Percentiles rank a stretch among this genome's conserved stretches.
Conservation (phyloP, 345 rosid genomes). For the Bruguiera gymnorhiza region DNA sequence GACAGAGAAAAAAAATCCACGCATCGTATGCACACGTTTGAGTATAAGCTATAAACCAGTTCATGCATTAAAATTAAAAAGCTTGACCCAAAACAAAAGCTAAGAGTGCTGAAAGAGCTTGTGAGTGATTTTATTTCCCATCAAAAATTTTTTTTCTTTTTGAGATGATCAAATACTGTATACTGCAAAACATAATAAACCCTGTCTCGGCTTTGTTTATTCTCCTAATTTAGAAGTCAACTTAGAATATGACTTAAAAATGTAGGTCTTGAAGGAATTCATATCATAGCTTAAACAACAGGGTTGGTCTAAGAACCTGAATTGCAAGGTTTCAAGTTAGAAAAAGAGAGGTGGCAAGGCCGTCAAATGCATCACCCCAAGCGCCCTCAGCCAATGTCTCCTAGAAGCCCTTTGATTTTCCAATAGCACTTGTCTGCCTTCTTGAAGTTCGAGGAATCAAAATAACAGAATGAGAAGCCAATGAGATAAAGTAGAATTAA, state of each 20-base stretch:
- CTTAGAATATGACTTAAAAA: not conserved
- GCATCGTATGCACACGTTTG: too few species aligned
- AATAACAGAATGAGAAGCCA: too few species aligned
- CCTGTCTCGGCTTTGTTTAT: constrained; percentile 4
- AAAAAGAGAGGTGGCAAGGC: constrained; percentile 87
- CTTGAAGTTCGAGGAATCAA: constrained; percentile 33
- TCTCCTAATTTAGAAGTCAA: too few species aligned
- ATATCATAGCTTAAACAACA: not conserved
- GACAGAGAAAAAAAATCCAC: too few species aligned
- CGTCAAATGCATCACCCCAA: constrained; percentile 82
- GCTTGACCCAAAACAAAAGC: constrained; percentile 60
- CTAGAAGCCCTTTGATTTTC: constrained; percentile 90
- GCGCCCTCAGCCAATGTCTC: constrained; percentile 55
- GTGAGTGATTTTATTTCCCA: constrained; percentile 30
- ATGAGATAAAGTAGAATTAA: too few species aligned
- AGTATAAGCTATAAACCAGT: too few species aligned
- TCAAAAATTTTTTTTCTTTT: constrained; percentile 45
- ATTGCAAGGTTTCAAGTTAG: constrained; percentile 89
- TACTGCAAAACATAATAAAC: constrained; percentile 44
- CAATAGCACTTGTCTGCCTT: constrained; percentile 92
- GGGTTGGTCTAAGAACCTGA: constrained; percentile 48
- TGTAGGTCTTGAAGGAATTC: not conserved
- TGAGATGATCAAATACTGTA: constrained; percentile 88
- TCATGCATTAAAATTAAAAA: too few species aligned
- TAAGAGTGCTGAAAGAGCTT: constrained; percentile 52